Conservation (phyloP, 2,329 filamentous ascomycete genomes). For the Trichoderma sp. region DNA sequence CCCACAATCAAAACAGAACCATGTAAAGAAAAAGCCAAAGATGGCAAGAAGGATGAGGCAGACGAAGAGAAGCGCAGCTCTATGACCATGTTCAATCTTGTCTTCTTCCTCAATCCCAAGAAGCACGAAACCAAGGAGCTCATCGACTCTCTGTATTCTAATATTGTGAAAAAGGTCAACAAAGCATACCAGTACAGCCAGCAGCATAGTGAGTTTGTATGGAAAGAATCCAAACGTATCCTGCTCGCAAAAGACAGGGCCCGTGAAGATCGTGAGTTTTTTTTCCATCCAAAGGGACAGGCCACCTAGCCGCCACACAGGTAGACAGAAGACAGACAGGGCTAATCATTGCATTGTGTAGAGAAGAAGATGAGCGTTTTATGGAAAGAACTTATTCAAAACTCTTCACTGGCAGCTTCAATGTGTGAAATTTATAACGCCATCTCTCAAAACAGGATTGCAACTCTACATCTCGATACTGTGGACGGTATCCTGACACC, state of each 20-base stretch:
- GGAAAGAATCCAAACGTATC: conserved; percentile 84
- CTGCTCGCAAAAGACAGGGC: conserved; percentile 78
- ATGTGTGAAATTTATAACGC: conserved; percentile 80
- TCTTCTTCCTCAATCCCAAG: conserved; percentile 84
- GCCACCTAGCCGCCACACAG: not conserved
- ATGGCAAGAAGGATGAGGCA: conserved; percentile 47
- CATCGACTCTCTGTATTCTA: conserved; percentile 74
- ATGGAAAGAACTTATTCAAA: conserved; percentile 68
- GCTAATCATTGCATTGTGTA: conserved; percentile 25
- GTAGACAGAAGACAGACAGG: not conserved
- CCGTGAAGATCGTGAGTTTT: conserved; percentile 61
- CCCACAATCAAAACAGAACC: not conserved
- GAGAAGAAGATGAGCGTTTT: conserved; percentile 61
- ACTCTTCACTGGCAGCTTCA: conserved; percentile 76
- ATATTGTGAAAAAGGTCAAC: conserved; percentile 88
- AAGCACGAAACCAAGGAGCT: conserved; percentile 73
- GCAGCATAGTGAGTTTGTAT: conserved; percentile 84
- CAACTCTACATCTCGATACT: conserved; percentile 73
- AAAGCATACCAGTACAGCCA: conserved; percentile 93
- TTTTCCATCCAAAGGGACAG: not conserved
- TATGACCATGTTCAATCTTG: conserved; percentile 97
- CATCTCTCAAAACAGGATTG: conserved; percentile 81
- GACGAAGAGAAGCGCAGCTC: conserved; percentile 62
- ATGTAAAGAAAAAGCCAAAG: conserved; percentile 29
- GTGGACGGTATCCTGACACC: conserved; percentile 57